Evolutionary conservation across 2,329 filamentous ascomycete genomes (phyloP).

Genomic region (Colletotrichum tamarilloi): DNA sequence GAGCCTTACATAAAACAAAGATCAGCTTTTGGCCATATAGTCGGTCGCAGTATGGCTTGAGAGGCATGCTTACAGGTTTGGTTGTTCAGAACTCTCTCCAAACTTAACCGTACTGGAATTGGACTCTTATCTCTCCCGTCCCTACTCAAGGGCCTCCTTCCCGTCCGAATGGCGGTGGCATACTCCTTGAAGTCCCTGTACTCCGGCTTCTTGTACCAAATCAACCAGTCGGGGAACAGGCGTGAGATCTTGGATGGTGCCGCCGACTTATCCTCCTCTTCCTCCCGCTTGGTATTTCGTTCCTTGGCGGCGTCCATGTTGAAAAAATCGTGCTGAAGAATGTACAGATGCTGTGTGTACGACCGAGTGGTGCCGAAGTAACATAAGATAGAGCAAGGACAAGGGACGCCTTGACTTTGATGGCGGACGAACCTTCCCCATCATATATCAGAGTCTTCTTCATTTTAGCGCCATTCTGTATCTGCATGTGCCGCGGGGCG

Average conservation of each 20-base stretch:
- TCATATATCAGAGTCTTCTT: conserved; percentile 11
- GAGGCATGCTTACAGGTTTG: conserved; percentile 51
- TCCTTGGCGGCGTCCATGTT: background rate
- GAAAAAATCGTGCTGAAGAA: background rate
- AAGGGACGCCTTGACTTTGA: background rate
- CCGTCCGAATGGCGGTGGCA: conserved; percentile 48
- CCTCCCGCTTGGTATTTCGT: background rate
- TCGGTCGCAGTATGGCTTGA: background rate
- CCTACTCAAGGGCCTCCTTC: conserved; percentile 49
- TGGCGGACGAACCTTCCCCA: background rate
- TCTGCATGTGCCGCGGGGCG: background rate
- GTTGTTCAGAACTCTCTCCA: conserved; percentile 60
- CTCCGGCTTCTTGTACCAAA: conserved; percentile 62
- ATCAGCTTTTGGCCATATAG: background rate
- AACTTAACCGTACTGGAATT: conserved; percentile 52
- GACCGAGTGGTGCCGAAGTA: background rate
- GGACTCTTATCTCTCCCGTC: conserved; percentile 48
- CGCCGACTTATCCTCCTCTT: background rate
- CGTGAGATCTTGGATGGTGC: conserved; percentile 31
- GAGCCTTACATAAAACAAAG: conserved; percentile 45
- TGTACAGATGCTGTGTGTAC: background rate
- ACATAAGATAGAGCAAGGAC: background rate
- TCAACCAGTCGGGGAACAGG: conserved; percentile 47
- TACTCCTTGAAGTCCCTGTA: conserved; percentile 60
- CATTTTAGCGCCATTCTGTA: background rate